Evolutionary conservation across 2,329 filamentous ascomycete species (phyloP), one percentile per base, ranked within the genome.

Genomic region (Paecilomyces variotii): DNA sequence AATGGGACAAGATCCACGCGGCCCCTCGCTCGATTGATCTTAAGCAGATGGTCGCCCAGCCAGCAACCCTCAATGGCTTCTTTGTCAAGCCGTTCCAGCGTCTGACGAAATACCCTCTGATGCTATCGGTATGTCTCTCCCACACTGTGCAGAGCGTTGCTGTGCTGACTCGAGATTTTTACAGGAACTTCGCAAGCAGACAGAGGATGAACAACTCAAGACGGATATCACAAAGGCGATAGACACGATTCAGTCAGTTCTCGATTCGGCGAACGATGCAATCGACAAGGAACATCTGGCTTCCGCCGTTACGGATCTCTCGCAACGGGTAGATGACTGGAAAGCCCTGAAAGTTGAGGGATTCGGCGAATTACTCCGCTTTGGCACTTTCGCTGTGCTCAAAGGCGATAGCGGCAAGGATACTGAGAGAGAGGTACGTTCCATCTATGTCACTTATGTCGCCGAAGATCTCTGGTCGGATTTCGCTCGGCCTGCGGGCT

Each of bases 1-100:
- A 93, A 60, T 97, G 95, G 72, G 89, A 94, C 67, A 95, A 94
- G 72, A 90, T 97, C 56, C 84, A 84, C 64, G 77, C 84, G 32
- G 90, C 90, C 11, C 76, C 76, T 35, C 51, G 88, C 84, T 55
- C 91, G 86, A 56, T 85, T 82, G 65, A 86, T 61, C 79, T 87
- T 66, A 79, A 82, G 45, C 84, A 86, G 68, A 94, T 97, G 69
- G 90, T 94, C 4, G 87, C 90, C 61, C 91, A 93, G 66, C 90
- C 90, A 59, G 91, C 93, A 62, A 91, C 91, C 0, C 79, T 97
- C 14, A 91, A 94, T 65, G 91, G 91, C 2, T 99, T 99, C 70
- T 79, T 99, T 32, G 81, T 99, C 55, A 99, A 99, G 72, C 94
- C 94, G 1, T 97, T 99, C 81, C 94, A 99, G 75, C 85, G 94